Percentiles rank a stretch among this genome's conserved stretches.
These are phyloP conservation scores for Striga hermonthica DNA, from an alignment of 305 asterid species.

Conservation along the genomic window DNA sequence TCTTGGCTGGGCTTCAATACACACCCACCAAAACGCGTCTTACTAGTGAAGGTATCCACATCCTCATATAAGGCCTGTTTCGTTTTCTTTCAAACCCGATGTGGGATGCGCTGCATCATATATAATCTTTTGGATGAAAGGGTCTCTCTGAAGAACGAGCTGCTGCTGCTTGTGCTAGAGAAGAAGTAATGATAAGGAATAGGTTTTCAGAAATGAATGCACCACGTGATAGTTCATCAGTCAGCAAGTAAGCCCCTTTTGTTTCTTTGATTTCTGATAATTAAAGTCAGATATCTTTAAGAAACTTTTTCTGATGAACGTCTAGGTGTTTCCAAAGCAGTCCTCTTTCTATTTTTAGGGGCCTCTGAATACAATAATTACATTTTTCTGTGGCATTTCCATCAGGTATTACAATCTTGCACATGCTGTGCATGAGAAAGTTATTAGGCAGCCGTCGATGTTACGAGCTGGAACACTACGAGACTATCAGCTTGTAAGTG, in stretches of 20 bases:
- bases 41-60: too few relatives aligned
- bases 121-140: conserved; percentile 39
- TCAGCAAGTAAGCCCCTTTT: conserved; percentile 67
- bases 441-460: conserved; percentile 94
- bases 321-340: conserved; percentile 16
- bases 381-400: too few relatives aligned
- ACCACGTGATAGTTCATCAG: conserved; percentile 81
- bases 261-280: conserved; percentile 19
- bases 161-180: conserved; percentile 98
- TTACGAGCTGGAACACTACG: conserved; percentile 89
- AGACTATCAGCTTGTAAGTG: conserved; percentile 97
- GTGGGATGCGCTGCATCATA: too few relatives aligned
- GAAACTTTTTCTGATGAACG: background rate
- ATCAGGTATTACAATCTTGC: conserved; percentile 94
- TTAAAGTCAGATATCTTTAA: conserved; percentile 16
- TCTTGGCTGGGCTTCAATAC: too few relatives aligned
- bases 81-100: too few relatives aligned
- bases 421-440: conserved; percentile 97
- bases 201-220: conserved; percentile 99
- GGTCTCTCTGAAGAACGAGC: conserved; percentile 98
- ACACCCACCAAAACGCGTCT: too few relatives aligned
- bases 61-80: too few relatives aligned
- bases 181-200: conserved; percentile 95
- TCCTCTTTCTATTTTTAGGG: too few relatives aligned
- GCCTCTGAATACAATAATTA: too few relatives aligned